phyloP scores from a whole-genome alignment of 768 basidiomycete genomes.

The Lepiota brunneoincarnata region DNA sequence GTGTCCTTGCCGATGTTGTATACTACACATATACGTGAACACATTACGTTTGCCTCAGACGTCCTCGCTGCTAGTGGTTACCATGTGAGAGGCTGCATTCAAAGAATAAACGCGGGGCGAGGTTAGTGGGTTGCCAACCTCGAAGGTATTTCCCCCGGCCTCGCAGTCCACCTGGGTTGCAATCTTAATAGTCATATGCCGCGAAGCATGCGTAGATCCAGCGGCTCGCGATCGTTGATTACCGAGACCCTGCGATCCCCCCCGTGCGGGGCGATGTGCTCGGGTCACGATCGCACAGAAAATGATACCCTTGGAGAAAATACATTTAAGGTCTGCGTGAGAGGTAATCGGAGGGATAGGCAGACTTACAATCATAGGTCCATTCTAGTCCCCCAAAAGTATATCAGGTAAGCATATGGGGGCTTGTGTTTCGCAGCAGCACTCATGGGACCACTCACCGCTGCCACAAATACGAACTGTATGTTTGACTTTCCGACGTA shows the following conservation, averaged over 20 bases:
- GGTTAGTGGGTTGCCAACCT: constrained; percentile 14
- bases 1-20: too few relatives aligned
- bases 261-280: constrained; percentile 15
- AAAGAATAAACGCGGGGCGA: constrained; percentile 8
- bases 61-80: too few relatives aligned
- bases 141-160: constrained; percentile 5
- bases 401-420: constrained; percentile 2
- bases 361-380: constrained; percentile 19
- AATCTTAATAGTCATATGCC: constrained; percentile 17
- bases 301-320: constrained; percentile 19
- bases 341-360: background rate
- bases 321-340: background rate
- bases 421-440: background rate
- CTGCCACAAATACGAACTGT: constrained; percentile 18
- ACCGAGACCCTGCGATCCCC: constrained; percentile 4
- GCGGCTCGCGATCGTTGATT: constrained; percentile 11
- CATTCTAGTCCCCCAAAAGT: constrained; percentile 17
- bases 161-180: constrained; percentile 16
- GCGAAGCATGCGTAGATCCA: constrained; percentile 13
- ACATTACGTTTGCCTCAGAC: too few relatives aligned
- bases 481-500: constrained; percentile 16
- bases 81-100: too few relatives aligned
- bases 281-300: constrained; percentile 23
- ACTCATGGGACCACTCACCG: constrained; percentile 9
- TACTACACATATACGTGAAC: too few relatives aligned